Conservation (phyloP, 257 asterid genomes). For the Cinchona pubescens region DNA sequence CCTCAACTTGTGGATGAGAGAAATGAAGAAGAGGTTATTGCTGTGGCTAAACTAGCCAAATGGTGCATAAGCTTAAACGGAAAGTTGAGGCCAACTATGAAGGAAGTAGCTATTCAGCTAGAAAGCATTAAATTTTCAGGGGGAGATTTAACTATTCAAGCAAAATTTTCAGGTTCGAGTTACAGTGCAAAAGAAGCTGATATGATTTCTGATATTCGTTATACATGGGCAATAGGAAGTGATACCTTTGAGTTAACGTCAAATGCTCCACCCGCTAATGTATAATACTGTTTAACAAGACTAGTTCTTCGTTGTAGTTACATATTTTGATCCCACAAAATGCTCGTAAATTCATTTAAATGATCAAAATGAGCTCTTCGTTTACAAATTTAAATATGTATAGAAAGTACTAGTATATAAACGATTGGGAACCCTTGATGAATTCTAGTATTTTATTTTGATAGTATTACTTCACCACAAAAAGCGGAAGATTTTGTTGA, state of each 20-base stretch:
- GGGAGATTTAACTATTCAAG: background rate
- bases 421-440: no score
- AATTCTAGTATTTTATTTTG: no score
- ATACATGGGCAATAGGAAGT: background rate
- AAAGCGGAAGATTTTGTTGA: no score
- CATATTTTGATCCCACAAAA: no score
- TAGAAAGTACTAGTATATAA: no score
- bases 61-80: background rate
- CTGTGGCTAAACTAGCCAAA: slow-evolving; percentile 5
- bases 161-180: background rate
- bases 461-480: no score
- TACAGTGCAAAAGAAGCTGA: background rate
- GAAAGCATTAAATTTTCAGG: background rate
- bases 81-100: slow-evolving; percentile 10
- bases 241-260: background rate
- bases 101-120: background rate
- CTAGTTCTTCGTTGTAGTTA: no score
- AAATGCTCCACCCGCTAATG: background rate
- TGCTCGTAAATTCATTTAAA: no score
- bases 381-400: no score
- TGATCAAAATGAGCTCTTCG: no score
- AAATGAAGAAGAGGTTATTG: background rate
- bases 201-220: background rate
- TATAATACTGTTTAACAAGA: background rate
- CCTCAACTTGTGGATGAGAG: background rate